Evolutionary conservation across 177 flowering plant species (phyloP), one percentile per base, ranked within the genome.

Genomic region (Vitis hybrid): DNA sequence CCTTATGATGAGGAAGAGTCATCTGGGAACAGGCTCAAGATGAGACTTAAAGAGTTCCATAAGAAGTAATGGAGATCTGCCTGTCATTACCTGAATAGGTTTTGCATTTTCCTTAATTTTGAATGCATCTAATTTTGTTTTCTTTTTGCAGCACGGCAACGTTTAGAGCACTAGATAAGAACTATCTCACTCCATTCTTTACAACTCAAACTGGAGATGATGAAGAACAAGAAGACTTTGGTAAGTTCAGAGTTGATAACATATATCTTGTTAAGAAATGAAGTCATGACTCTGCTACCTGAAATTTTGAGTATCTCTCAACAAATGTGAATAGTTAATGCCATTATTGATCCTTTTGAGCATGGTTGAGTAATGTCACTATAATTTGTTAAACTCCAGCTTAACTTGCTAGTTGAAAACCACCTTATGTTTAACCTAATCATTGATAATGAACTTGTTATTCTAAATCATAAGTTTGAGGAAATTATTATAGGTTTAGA

Each of bases 101-200:
- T 18, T 68, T 58, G 24, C 3, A 6, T 49, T 63, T 12, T 67
- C 10, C 14, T 46, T 20, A 15, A 65, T 63, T 56, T 48, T 2
- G 54, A 65, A 48, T 54, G 61, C 56, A 59, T 69, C 3, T 53
- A 61, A 9, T 63, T 49, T 53, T 58, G 27, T 17, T 57, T 67
- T 59, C 48, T 63, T 73, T 49, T 53, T 82, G 87, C 90, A 95
- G 99, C 71, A 70, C 98, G 2, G 83, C 94, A 49, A 89, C 98
- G 53, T 95, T 95, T 77, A 86, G 94, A 12, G 93, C 94, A 55
- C 74, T 95, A 60, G 99, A 95, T 72, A 91, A 71, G 78, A 93
- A 95, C 78, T 95, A 87, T 79, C 92, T 95, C 57, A 95, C 97
- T n/a, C 99, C 99, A 17, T 93, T 95, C 80, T 95, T 95, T 77